Percentiles rank a stretch among this genome's conserved stretches.
These are phyloP conservation scores for Pugionium dolabratum DNA, from an alignment of 345 rosid species.

Conservation along the genomic window DNA sequence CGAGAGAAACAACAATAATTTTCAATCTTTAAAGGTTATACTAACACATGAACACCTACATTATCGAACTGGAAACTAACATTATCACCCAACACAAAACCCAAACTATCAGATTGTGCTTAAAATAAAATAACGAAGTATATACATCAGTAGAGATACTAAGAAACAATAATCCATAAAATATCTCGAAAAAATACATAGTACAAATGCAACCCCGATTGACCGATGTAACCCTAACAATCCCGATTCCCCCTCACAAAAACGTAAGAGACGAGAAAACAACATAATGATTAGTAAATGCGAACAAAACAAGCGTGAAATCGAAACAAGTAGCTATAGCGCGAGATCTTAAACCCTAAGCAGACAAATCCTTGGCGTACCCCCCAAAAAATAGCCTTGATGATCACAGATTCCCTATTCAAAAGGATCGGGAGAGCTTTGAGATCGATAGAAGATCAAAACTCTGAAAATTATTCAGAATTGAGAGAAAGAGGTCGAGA, in stretches of 20 bases:
- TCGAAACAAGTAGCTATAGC: conserved; percentile 2
- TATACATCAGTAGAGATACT: not conserved
- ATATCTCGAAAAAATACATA: conserved; percentile 7
- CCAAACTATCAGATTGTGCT: conserved; percentile 2
- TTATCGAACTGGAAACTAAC: conserved; percentile 13
- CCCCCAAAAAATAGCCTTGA: not conserved
- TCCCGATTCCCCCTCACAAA: conserved; percentile 24
- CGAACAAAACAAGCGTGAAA: conserved; percentile 14
- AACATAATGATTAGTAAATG: not conserved
- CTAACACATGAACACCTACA: conserved; percentile 9
- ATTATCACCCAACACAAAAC: conserved; percentile 5
- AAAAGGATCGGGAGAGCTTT: conserved; percentile 22
- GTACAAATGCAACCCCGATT: conserved; percentile 24
- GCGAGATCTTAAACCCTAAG: conserved; percentile 42
- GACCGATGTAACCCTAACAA: conserved; percentile 35
- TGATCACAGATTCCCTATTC: conserved; percentile 17
- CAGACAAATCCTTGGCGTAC: conserved; percentile 8
- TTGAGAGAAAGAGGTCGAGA: conserved; percentile 31
- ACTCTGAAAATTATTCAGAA: conserved; percentile 9
- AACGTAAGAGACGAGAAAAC: not conserved
- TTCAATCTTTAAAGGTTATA: not conserved
- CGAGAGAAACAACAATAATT: not conserved
- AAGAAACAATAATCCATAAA: conserved; percentile 2
- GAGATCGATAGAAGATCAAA: conserved; percentile 28
- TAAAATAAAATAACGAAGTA: not conserved